Conservation (phyloP, 2,329 filamentous ascomycete genomes). For the Penicillium expansum region DNA sequence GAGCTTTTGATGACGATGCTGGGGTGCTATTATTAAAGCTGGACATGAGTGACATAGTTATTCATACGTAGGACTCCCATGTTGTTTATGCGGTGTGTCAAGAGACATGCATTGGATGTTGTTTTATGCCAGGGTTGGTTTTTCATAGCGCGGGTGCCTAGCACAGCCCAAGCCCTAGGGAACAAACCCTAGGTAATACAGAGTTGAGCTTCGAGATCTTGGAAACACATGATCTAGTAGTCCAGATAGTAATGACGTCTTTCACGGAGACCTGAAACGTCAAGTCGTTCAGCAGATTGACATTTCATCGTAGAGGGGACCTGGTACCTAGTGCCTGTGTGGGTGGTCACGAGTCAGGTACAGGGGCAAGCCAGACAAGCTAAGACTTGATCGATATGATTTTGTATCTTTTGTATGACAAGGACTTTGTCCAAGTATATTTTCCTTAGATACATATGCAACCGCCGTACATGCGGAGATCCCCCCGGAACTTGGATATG, state of each 20-base stretch:
- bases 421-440: background rate
- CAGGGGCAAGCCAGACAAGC: background rate
- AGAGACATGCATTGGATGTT: background rate
- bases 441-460: too few relatives aligned
- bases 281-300: background rate
- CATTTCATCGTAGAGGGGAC: conserved; percentile 1
- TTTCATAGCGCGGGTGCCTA: background rate
- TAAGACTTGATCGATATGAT: background rate
- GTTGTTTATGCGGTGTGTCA: background rate
- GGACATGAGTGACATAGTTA: background rate
- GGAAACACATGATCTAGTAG: background rate
- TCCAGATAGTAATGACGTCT: background rate
- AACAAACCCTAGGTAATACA: background rate
- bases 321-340: background rate
- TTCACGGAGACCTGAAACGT: background rate
- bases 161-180: background rate
- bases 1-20: conserved; percentile 1
- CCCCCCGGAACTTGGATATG: too few relatives aligned
- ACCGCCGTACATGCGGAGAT: background rate
- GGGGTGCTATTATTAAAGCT: background rate
- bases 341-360: background rate
- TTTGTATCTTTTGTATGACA: too few relatives aligned
- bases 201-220: background rate
- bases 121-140: background rate
- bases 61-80: background rate